Evolutionary conservation across 2,329 filamentous ascomycete species (phyloP).

Genomic region (Monilinia fructigena): DNA sequence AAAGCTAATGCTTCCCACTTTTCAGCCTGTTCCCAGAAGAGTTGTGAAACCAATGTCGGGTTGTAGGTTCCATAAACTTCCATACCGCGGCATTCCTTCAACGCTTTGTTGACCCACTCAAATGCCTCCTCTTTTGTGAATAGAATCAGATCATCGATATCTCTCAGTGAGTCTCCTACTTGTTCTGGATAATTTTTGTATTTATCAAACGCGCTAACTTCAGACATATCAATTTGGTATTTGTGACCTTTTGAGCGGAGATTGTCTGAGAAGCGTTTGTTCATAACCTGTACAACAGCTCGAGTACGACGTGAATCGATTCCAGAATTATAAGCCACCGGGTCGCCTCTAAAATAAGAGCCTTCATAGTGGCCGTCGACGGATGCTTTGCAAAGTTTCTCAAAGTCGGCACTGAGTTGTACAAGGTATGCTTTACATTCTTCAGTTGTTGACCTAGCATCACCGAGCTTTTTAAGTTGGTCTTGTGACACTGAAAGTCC

Average conservation of each 20-base stretch:
- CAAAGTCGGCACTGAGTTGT: constrained; percentile 36
- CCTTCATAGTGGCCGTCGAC: constrained; percentile 41
- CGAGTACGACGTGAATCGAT: neutral
- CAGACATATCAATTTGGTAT: neutral
- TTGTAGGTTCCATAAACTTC: constrained; percentile 45
- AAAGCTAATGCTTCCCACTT: constrained; percentile 41
- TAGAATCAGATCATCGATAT: neutral
- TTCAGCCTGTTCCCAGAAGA: constrained; percentile 44
- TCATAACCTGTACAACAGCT: neutral
- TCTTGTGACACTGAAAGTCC: constrained; percentile 18
- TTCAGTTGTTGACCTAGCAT: constrained; percentile 24
- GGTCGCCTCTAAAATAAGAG: constrained; percentile 32
- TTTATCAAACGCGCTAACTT: neutral
- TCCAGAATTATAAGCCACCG: neutral
- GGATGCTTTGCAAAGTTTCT: constrained; percentile 38
- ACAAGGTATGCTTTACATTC: constrained; percentile 36
- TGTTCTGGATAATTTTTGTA: neutral
- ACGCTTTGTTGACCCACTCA: constrained; percentile 33
- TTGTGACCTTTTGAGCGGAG: neutral
- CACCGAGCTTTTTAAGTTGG: constrained; percentile 25
- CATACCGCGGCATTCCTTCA: constrained; percentile 35
- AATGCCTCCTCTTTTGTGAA: constrained; percentile 31
- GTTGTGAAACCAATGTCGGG: constrained; percentile 42
- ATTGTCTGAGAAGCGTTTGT: neutral
- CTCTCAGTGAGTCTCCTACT: neutral